A percentile compares a stretch with the other conserved stretches of the same genome.
Evolutionary conservation across 2,329 filamentous ascomycete species (phyloP).

Genomic region (Paracamarosporium sp.): DNA sequence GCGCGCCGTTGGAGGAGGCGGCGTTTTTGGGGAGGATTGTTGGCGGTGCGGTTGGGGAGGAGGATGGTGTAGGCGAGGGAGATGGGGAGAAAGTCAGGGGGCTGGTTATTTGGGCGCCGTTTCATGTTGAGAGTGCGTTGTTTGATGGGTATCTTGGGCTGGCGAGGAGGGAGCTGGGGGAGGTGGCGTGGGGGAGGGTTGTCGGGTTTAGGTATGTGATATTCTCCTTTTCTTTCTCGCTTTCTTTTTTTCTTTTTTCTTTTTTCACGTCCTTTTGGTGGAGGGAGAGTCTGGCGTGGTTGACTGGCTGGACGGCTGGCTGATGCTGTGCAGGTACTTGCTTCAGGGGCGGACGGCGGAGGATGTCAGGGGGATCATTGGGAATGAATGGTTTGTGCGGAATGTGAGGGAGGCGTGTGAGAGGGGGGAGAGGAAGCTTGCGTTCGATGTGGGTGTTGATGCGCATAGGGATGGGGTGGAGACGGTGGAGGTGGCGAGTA

Average conservation of each 20-base stretch:
- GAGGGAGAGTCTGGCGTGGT: too few species aligned
- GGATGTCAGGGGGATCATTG: conserved; percentile 44
- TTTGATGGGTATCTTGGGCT: conserved; percentile 70
- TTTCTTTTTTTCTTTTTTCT: too few species aligned
- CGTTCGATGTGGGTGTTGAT: conserved; percentile 87
- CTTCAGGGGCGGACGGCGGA: conserved; percentile 64
- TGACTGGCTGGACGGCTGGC: too few species aligned
- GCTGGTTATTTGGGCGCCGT: conserved; percentile 85
- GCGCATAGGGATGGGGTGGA: conserved; percentile 75
- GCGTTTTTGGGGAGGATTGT: conserved; percentile 71
- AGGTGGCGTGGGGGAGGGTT: conserved; percentile 68
- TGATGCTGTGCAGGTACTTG: conserved; percentile 61
- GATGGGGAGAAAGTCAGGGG: conserved; percentile 61
- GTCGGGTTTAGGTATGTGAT: conserved; percentile 72
- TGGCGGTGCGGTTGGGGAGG: conserved; percentile 69
- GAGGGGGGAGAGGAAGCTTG: conserved; percentile 60
- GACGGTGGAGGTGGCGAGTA: conserved; percentile 53
- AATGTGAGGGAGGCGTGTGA: conserved; percentile 66
- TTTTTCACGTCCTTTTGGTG: too few species aligned
- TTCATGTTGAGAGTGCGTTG: conserved; percentile 67
- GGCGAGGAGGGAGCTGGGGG: conserved; percentile 68
- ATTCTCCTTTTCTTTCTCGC: too few species aligned
- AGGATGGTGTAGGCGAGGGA: conserved; percentile 54
- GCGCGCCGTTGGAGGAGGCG: conserved; percentile 74
- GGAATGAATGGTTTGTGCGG: conserved; percentile 39